Percentiles rank a stretch among this genome's conserved stretches.
These are phyloP conservation scores for Conticribra weissflogii DNA, from an alignment of 108 stramenopile genomes.

Conservation along the genomic window DNA sequence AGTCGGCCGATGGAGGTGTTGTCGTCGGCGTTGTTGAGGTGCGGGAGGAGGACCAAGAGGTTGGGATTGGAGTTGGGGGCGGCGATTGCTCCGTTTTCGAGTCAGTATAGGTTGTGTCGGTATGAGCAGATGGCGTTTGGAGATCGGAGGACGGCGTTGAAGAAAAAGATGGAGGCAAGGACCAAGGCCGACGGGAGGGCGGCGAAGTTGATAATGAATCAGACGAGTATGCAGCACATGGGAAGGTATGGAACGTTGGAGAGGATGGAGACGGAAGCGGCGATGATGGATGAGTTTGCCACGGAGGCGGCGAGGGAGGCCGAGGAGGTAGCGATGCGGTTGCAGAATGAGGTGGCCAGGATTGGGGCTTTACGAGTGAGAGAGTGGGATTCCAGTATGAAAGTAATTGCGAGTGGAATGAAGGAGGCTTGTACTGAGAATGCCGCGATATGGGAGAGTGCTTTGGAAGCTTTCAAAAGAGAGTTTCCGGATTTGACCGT, in stretches of 20 bases:
- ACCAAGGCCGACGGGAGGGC: conserved; percentile 66
- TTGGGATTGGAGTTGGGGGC: conserved; percentile 73
- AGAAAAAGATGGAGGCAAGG: conserved; percentile 61
- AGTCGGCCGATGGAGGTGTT: conserved; percentile 61
- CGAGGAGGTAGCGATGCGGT: conserved; percentile 68
- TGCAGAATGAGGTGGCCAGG: conserved; percentile 80
- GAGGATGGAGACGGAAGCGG: conserved; percentile 64
- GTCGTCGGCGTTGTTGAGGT: conserved; percentile 61
- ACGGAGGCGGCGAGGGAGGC: conserved; percentile 62
- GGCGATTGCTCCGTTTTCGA: conserved; percentile 67
- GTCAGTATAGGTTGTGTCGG: conserved; percentile 77
- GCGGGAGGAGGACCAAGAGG: conserved; percentile 75
- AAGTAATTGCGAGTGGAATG: conserved; percentile 66
- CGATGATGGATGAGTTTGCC: conserved; percentile 64
- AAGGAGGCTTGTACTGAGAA: conserved; percentile 79
- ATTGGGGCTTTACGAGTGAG: conserved; percentile 60
- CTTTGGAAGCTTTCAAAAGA: conserved; percentile 35
- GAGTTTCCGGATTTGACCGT: conserved; percentile 38
- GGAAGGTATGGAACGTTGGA: conserved; percentile 59
- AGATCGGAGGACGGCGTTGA: conserved; percentile 72
- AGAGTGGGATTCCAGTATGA: conserved; percentile 78
- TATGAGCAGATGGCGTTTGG: conserved; percentile 82
- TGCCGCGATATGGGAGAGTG: conserved; percentile 77
- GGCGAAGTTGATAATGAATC: conserved; percentile 67
- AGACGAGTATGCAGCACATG: conserved; percentile 49